Evolutionary conservation across 2,329 filamentous ascomycete genomes (phyloP).

Genomic region (Pseudophaeomoniella oleicola): DNA sequence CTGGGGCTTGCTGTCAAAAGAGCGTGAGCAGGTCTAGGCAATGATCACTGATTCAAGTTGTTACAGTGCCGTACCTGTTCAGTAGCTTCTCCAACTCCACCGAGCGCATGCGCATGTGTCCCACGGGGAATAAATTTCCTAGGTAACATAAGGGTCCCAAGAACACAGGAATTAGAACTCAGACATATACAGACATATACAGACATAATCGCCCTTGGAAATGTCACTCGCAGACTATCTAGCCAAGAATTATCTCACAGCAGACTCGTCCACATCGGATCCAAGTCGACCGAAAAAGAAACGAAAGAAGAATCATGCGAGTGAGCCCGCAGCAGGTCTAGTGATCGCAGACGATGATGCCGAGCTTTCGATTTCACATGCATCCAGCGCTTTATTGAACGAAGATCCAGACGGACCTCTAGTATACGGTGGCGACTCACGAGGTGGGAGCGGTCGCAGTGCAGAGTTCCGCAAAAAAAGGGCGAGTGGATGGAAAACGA

Average conservation of each 20-base stretch:
- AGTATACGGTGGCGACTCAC: constrained; percentile 10
- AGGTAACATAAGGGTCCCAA: no score
- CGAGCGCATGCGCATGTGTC: no score
- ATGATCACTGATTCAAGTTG: no score
- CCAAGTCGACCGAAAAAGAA: constrained; percentile 39
- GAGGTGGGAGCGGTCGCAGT: constrained; percentile 11
- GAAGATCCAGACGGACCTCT: constrained; percentile 21
- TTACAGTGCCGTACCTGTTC: no score
- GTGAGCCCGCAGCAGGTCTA: constrained; percentile 20
- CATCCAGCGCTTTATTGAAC: constrained; percentile 15
- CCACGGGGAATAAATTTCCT: no score
- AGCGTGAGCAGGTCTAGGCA: no score
- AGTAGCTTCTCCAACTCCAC: no score
- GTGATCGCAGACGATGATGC: constrained; percentile 26
- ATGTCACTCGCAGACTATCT: constrained; percentile 63
- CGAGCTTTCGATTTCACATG: constrained; percentile 13
- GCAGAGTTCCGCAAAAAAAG: constrained; percentile 56
- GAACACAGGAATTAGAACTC: no score
- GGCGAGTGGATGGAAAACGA: constrained; percentile 65
- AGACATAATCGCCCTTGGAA: no score
- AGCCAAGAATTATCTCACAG: constrained; percentile 76
- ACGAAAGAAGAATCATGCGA: constrained; percentile 37
- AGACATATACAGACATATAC: no score
- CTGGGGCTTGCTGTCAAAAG: no score
- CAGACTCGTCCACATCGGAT: constrained; percentile 31